Evolutionary conservation across 2,329 filamentous ascomycete genomes (phyloP).

Genomic region (Claviceps cyperi): DNA sequence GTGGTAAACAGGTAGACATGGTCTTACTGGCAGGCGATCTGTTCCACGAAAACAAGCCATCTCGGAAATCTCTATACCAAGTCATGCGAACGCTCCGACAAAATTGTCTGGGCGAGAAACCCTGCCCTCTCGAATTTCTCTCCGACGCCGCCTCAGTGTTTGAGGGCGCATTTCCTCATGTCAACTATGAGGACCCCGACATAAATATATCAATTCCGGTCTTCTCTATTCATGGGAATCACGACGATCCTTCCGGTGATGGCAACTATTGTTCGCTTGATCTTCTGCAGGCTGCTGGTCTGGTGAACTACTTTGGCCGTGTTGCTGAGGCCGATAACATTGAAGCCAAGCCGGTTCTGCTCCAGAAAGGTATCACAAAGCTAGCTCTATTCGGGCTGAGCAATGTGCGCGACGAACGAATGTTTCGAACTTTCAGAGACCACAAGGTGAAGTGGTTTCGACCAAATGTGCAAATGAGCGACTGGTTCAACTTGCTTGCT

Average conservation of each 20-base stretch:
- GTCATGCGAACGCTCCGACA: conserved; percentile 89
- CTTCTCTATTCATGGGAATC: conserved; percentile 96
- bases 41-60: conserved; percentile 97
- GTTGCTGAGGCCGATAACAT: conserved; percentile 90
- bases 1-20: conserved; percentile 61
- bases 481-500: conserved; percentile 93
- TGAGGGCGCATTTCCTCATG: conserved; percentile 75
- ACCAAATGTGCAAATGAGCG: conserved; percentile 60
- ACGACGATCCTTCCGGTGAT: conserved; percentile 95
- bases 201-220: conserved; percentile 96
- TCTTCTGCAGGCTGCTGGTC: conserved; percentile 74
- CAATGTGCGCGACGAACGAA: conserved; percentile 87
- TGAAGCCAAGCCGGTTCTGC: conserved; percentile 72
- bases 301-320: conserved; percentile 92
- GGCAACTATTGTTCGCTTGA: conserved; percentile 86
- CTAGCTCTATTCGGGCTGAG: conserved; percentile 87
- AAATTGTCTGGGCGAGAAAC: conserved; percentile 90
- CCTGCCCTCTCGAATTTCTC: conserved; percentile 86
- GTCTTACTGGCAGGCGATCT: conserved; percentile 86
- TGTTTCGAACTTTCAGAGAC: conserved; percentile 88
- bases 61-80: conserved; percentile 88
- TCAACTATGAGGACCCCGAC: conserved; percentile 95
- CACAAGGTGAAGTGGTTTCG: conserved; percentile 89
- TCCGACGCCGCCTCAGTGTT: conserved; percentile 89
- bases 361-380: conserved; percentile 90